A percentile compares a stretch with the other conserved stretches of the same genome.
Conservation (phyloP, 192 early-diverging fungal genomes). For the Coemansia aciculifera region DNA sequence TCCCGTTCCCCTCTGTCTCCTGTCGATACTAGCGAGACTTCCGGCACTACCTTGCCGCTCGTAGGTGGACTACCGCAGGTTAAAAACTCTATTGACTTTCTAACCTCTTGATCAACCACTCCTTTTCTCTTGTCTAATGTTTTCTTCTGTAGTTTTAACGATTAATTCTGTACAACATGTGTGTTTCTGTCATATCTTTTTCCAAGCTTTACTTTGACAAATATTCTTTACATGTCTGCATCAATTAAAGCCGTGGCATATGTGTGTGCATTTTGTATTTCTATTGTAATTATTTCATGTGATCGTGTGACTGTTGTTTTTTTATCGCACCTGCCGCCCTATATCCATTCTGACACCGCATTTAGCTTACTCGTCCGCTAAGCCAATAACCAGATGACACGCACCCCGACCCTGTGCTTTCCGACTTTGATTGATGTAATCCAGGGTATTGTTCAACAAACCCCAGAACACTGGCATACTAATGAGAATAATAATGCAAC, state of each 20-base stretch:
- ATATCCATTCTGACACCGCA: neutral
- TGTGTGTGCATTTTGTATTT: neutral
- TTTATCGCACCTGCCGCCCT: neutral
- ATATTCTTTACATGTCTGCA: neutral
- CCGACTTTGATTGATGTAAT: constrained; percentile 28
- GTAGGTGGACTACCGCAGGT: neutral
- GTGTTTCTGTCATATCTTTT: neutral
- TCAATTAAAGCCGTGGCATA: neutral
- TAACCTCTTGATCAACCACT: constrained; percentile 14
- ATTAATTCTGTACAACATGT: constrained; percentile 2
- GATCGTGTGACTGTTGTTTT: neutral
- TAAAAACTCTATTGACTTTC: constrained; percentile 47
- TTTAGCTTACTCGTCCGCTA: constrained; percentile 1
- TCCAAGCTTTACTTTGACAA: too few relatives aligned
- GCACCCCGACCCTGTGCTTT: neutral
- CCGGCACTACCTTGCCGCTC: too few relatives aligned
- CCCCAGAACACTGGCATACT: constrained; percentile 41
- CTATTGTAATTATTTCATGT: neutral
- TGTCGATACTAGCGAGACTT: neutral
- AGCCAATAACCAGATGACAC: constrained; percentile 29
- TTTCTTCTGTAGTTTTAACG: constrained; percentile 3
- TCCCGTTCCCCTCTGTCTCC: constrained; percentile 6
- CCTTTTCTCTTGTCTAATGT: neutral
- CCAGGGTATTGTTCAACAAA: constrained; percentile 42
- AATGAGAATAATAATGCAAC: neutral